Percentiles rank a stretch among this genome's conserved stretches.
These are phyloP conservation scores for Karstenula rhodostoma DNA, from an alignment of 2,329 filamentous ascomycete species.

Conservation along the genomic window DNA sequence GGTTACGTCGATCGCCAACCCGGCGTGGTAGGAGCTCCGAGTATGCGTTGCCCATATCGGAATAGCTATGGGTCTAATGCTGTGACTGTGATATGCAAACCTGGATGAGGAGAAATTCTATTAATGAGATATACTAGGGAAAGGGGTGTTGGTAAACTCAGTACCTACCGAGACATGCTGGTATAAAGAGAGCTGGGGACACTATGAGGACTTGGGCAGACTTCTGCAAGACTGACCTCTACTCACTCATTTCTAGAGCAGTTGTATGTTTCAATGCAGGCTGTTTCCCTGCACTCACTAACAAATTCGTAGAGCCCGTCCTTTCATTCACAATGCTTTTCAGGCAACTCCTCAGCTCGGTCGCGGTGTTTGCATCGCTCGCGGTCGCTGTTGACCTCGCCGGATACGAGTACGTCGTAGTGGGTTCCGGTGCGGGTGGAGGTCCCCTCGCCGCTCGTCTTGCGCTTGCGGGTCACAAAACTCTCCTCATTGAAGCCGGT, in stretches of 20 bases:
- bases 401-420: conserved; percentile 68
- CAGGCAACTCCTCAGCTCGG: conserved; percentile 27
- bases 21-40: conserved; percentile 9
- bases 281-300: conserved; percentile 12
- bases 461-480: conserved; percentile 66
- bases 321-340: conserved; percentile 33
- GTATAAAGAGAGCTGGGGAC: conserved; percentile 6
- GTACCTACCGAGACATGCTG: not conserved
- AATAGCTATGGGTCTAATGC: conserved; percentile 8
- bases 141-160: not conserved
- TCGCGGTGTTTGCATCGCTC: conserved; percentile 32
- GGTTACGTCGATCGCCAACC: conserved; percentile 12
- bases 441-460: conserved; percentile 59
- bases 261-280: conserved; percentile 2
- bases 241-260: conserved; percentile 14
- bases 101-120: not conserved
- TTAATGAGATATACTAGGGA: conserved; percentile 3
- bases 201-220: not conserved
- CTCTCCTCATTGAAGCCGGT: conserved; percentile 68
- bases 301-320: conserved; percentile 18
- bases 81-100: conserved; percentile 1
- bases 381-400: conserved; percentile 40
- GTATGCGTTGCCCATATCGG: not conserved
- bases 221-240: conserved; percentile 5
- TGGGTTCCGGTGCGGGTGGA: conserved; percentile 58